Evolutionary conservation across 1,139 yeast genomes (phyloP).

Genomic region (Trichomonascaceae sp.): DNA sequence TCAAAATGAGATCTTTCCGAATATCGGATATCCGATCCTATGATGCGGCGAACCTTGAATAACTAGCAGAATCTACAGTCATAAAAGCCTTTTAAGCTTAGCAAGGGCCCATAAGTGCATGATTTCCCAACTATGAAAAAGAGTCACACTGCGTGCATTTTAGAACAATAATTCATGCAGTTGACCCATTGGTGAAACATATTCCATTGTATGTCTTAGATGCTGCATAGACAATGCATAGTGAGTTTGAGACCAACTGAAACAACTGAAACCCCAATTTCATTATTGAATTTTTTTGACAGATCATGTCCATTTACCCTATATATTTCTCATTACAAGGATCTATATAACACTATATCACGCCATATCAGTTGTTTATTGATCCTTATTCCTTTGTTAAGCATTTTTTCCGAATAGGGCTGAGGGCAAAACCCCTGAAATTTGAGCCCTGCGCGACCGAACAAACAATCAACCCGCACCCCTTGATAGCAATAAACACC

Average conservation of each 20-base stretch:
- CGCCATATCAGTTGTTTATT: not conserved
- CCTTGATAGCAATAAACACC: not conserved
- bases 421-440: not conserved
- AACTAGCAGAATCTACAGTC: not conserved
- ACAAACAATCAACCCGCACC: not conserved
- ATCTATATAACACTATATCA: not conserved
- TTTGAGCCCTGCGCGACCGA: not conserved
- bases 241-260: not conserved
- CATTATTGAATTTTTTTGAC: too few relatives aligned
- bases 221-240: not conserved
- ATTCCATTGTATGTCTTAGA: not conserved
- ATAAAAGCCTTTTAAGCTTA: not conserved
- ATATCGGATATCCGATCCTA: not conserved
- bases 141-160: not conserved
- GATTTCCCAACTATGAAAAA: not conserved
- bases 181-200: not conserved
- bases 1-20: too few relatives aligned
- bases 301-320: not conserved
- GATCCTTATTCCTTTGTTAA: not conserved
- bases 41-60: not conserved
- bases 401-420: not conserved
- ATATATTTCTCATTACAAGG: not conserved
- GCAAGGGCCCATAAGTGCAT: not conserved
- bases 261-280: not conserved
- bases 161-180: not conserved